A percentile compares a stretch with the other conserved stretches of the same genome.
Evolutionary conservation across 352 stramenopile genomes (phyloP).

Genomic region (Blastocystis sp.): DNA sequence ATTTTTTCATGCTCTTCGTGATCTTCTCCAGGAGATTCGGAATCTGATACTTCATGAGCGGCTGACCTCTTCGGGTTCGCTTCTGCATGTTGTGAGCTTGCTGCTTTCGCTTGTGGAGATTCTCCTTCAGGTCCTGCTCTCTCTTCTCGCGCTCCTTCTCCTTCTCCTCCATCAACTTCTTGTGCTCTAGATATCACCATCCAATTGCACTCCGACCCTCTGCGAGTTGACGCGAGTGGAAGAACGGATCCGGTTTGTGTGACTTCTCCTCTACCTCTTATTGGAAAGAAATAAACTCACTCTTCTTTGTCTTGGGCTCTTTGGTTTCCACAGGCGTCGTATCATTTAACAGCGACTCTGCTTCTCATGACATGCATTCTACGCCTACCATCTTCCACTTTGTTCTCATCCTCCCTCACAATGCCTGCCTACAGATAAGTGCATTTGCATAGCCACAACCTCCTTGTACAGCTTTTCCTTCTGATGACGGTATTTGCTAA

Average conservation of each 20-base stretch:
- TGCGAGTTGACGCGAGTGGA: slow-evolving; percentile 10
- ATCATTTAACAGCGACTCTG: slow-evolving; percentile 12
- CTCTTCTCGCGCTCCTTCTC: slow-evolving; percentile 2
- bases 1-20: not conserved
- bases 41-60: slow-evolving; percentile 49
- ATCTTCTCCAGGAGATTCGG: slow-evolving; percentile 49
- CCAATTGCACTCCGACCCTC: not conserved
- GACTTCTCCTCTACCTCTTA: not conserved
- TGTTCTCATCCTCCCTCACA: not conserved
- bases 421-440: slow-evolving; percentile 17
- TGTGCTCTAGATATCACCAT: not conserved
- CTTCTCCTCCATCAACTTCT: not conserved
- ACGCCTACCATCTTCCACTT: not conserved
- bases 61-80: not conserved
- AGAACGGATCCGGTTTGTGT: slow-evolving; percentile 42
- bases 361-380: not conserved
- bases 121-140: not conserved
- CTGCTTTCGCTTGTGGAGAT: not conserved
- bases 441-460: not conserved
- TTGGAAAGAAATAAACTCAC: not conserved
- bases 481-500: slow-evolving; percentile 34
- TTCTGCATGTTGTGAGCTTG: slow-evolving; percentile 12
- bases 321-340: not conserved
- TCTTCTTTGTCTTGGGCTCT: not conserved
- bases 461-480: slow-evolving; percentile 35